These are phyloP conservation scores for Gremmenia infestans DNA, from an alignment of 2,329 filamentous ascomycete genomes.

Conservation along the genomic window DNA sequence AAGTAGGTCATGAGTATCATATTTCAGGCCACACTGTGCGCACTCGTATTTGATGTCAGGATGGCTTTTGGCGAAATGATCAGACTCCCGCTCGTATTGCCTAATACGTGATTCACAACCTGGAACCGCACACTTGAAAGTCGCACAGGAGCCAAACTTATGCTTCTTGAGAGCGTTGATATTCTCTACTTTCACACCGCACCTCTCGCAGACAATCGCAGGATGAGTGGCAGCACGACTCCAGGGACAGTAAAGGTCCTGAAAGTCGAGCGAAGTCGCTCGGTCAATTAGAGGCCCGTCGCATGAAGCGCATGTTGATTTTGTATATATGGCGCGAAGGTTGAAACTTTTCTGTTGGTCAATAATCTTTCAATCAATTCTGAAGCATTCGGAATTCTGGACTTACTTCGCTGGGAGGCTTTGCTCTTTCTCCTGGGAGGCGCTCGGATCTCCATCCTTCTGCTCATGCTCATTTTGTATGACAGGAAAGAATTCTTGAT, in stretches of 20 bases:
- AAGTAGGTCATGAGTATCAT: background rate
- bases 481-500: background rate
- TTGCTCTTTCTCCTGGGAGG: too few species aligned
- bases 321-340: background rate
- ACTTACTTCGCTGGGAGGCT: too few species aligned
- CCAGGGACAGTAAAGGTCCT: background rate
- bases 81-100: background rate
- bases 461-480: background rate
- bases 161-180: background rate
- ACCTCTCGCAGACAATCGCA: background rate
- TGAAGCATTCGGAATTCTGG: too few species aligned
- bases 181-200: background rate
- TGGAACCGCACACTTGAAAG: background rate
- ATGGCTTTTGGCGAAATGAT: background rate
- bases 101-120: background rate
- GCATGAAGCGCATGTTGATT: constrained; percentile 2
- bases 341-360: background rate
- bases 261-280: background rate
- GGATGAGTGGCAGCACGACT: background rate
- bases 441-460: background rate
- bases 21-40: background rate
- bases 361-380: too few species aligned
- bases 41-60: background rate
- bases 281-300: constrained; percentile 1
- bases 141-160: too few species aligned